Evolutionary conservation across 495 filamentous ascomycete species (phyloP).

Genomic region (Cairneyella variabilis): DNA sequence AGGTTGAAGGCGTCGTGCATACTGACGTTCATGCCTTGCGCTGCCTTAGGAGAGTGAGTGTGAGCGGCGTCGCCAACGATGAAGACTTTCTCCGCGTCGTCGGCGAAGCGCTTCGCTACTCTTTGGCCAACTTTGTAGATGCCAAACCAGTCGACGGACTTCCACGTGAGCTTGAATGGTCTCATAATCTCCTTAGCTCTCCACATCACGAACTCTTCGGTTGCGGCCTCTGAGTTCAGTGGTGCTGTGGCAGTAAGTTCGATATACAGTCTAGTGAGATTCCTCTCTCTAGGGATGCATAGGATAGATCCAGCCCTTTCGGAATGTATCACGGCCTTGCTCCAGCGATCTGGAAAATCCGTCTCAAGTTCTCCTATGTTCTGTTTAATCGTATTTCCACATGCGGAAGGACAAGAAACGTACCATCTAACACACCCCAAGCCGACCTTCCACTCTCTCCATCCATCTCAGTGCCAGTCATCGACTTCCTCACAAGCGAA

Average conservation of each 20-base stretch:
- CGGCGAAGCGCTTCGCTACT: conserved; percentile 47
- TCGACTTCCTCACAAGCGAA: conserved; percentile 59
- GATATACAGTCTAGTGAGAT: conserved; percentile 58
- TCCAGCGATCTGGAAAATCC: conserved; percentile 69
- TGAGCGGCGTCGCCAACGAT: conserved; percentile 65
- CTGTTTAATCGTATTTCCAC: background rate
- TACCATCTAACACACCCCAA: conserved; percentile 85
- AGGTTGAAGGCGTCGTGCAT: conserved; percentile 63
- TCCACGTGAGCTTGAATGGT: conserved; percentile 53
- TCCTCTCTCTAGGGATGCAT: conserved; percentile 62
- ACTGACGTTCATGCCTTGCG: conserved; percentile 69
- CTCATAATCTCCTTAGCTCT: conserved; percentile 45
- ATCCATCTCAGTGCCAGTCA: conserved; percentile 61
- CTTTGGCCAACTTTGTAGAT: conserved; percentile 63
- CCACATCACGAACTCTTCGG: conserved; percentile 62
- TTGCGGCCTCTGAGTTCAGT: conserved; percentile 28
- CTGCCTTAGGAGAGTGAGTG: conserved; percentile 68
- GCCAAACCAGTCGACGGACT: conserved; percentile 61
- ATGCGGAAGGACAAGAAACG: conserved; percentile 33
- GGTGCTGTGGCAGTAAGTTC: conserved; percentile 39
- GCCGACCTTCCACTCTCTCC: conserved; percentile 69
- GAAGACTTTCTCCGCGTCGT: conserved; percentile 51
- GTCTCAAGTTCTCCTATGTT: conserved; percentile 44
- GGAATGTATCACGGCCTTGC: conserved; percentile 54
- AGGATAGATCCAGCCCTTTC: conserved; percentile 51